phyloP scores from a whole-genome alignment of 306 rosid species.

The Vachellia collinsii region DNA sequence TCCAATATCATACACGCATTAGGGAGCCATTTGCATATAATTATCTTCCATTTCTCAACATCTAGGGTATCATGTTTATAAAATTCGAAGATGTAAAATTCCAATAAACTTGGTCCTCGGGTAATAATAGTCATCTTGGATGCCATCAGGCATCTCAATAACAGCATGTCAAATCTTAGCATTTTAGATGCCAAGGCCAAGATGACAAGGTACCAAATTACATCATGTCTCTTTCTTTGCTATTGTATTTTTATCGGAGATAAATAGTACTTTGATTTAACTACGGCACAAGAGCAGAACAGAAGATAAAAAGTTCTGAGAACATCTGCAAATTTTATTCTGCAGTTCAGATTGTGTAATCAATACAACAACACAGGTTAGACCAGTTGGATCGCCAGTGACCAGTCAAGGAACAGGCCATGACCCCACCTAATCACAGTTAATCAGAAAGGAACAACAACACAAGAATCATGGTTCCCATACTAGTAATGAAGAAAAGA shows the following conservation, averaged over 20 bases:
- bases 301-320: not conserved
- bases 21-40: not conserved
- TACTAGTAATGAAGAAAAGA: constrained; percentile 6
- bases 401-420: constrained; percentile 25
- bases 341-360: constrained; percentile 9
- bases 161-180: not conserved
- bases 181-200: not conserved
- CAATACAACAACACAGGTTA: not conserved
- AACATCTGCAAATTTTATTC: too few relatives aligned
- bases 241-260: not conserved
- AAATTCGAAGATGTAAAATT: not conserved
- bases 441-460: constrained; percentile 11
- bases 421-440: not conserved
- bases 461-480: constrained; percentile 5
- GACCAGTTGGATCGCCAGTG: not conserved
- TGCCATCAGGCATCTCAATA: not conserved
- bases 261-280: not conserved
- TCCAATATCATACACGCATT: constrained; percentile 11
- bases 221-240: not conserved
- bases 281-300: not conserved
- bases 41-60: not conserved
- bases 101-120: not conserved
- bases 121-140: not conserved
- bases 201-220: not conserved
- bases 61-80: not conserved